These are phyloP conservation scores for Penicillium simplicissimum DNA, from an alignment of 495 filamentous ascomycete species.

Conservation along the genomic window DNA sequence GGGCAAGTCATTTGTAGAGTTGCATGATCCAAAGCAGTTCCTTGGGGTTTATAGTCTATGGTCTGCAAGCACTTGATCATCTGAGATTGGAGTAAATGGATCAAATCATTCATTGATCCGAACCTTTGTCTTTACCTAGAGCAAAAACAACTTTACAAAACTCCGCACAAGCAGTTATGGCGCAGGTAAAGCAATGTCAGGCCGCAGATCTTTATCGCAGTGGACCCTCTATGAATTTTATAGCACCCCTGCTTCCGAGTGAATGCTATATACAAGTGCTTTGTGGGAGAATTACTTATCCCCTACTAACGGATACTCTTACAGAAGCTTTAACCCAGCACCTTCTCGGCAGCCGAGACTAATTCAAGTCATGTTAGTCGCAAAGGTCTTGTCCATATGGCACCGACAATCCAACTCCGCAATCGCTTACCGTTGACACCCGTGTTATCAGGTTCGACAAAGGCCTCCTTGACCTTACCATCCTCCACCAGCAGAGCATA, in stretches of 20 bases:
- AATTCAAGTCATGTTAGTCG: conserved; percentile 19
- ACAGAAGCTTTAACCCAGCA: conserved; percentile 52
- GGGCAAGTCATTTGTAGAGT: background rate
- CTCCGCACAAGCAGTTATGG: too few relatives aligned
- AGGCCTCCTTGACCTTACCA: conserved; percentile 72
- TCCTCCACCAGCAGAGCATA: conserved; percentile 80
- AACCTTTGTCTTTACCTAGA: too few relatives aligned
- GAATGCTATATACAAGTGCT: background rate
- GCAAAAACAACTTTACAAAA: too few relatives aligned
- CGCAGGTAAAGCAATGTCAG: too few relatives aligned
- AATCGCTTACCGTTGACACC: conserved; percentile 69
- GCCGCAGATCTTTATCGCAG: background rate
- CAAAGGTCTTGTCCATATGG: background rate
- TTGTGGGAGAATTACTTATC: background rate
- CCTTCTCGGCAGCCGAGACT: conserved; percentile 74
- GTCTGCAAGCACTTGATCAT: background rate
- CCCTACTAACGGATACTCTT: background rate
- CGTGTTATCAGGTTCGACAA: conserved; percentile 92
- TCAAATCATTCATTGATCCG: too few relatives aligned
- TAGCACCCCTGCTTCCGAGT: background rate
- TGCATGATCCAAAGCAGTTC: background rate
- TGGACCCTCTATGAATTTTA: background rate
- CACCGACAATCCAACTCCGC: background rate
- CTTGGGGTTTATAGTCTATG: background rate
- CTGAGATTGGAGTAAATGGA: background rate